These are phyloP conservation scores for Mortierella sp. DNA, from an alignment of 371 early-diverging fungal genomes.

Conservation along the genomic window DNA sequence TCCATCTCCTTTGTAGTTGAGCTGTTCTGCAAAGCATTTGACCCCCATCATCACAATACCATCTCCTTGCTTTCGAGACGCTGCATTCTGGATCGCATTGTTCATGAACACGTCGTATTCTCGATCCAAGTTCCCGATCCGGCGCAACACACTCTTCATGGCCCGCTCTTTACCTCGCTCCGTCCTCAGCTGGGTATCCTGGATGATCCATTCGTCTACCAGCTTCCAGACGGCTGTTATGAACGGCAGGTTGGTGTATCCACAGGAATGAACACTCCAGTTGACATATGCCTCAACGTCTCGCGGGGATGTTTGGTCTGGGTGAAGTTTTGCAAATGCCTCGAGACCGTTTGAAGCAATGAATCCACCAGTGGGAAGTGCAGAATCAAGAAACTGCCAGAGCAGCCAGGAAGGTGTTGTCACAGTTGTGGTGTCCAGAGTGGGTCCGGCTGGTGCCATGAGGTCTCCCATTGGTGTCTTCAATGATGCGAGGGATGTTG, in stretches of 20 bases:
- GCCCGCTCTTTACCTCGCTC: constrained; percentile 31
- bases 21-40: constrained; percentile 50
- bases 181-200: constrained; percentile 44
- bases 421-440: constrained; percentile 30
- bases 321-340: constrained; percentile 58
- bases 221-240: constrained; percentile 70
- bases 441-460: no score
- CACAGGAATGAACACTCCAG: constrained; percentile 68
- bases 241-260: constrained; percentile 75
- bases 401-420: constrained; percentile 70
- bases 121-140: constrained; percentile 43
- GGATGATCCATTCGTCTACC: constrained; percentile 27
- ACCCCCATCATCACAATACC: constrained; percentile 54
- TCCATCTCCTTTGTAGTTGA: constrained; percentile 1
- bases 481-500: no score
- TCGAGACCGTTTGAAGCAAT: constrained; percentile 87
- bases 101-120: constrained; percentile 54
- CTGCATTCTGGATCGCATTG: constrained; percentile 52
- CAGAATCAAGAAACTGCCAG: constrained; percentile 89
- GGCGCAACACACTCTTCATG: constrained; percentile 32
- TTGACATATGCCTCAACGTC: constrained; percentile 44
- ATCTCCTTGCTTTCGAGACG: constrained; percentile 48
- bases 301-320: constrained; percentile 20
- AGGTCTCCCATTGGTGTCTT: no score
- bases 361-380: constrained; percentile 91